Base-by-base conservation (phyloP, 1,139 yeast genomes). In the Blastobotrys aristatus region DNA sequence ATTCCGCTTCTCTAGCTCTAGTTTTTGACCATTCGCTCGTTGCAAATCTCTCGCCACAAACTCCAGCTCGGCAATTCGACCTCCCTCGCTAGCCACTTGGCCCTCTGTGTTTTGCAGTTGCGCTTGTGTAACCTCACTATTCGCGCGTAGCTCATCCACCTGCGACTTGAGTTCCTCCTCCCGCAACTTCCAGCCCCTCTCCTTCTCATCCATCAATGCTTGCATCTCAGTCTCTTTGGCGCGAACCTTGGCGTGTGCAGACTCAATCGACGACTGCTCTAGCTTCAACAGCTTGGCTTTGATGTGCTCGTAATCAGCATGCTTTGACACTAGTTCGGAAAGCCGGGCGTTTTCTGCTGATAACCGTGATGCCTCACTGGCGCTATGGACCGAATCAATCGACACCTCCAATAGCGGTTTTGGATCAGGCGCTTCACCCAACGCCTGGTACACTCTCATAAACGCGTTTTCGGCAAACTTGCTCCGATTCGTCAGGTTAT, bases 341-440 rank as follows among this genome's bases (percentile, higher is more conserved):
- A 88, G 69, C 16, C 65, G 62, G 2, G 69, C 66, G 49, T 84
- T 77, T 59, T 84, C 87, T 20, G 69, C 68, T 52, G 74, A 72
- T 45, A 84, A 65, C 11, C 68, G 67, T 1, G 74, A 75, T 2
- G 76, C 68, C 49, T 86, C 89, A 13, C 77, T 71, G 1, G 76
- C 72, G 31, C 77, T 76, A 11, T 75, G 66, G n/a, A 84, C 81
- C 2, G 87, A 77, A 48, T 84, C 87, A 30, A 85, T 66, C 2
- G 94, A 79, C 32, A 79, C 75, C 58, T 85, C 88, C 49, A 90
- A 69, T 41, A 90, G 67, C 2, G 96, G 95, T 51, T 76, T 77
- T 2, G 97, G 97, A 66, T 92, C 97, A 0, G 97, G 97, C 0
- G 95, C 92, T 61, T 90, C 96, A 2, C 89, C 87, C 13, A 92